Evolutionary conservation across 805 yeast species (phyloP), one percentile per base, ranked within the genome.

Genomic region (Starmerella etchellsii): DNA sequence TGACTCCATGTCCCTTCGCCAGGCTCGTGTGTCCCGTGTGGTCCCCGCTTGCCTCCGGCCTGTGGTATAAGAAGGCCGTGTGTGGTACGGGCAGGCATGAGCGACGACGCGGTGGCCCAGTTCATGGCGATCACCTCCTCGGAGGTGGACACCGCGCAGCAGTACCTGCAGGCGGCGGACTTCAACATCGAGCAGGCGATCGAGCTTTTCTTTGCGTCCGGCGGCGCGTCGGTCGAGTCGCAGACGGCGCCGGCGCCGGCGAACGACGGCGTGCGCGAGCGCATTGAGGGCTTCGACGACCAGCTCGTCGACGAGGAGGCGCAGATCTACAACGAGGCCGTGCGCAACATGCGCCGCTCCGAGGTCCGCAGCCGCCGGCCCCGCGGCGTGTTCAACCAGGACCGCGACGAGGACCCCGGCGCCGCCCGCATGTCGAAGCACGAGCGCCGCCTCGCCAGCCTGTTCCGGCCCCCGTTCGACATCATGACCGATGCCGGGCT

Each of bases 401-500:
- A 49, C 40, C 48, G 55, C 23, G 52, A 49, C 38, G 28, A 21
- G 32, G 52, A 46, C 11, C 40, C 41, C 23, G 36, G 37, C 11
- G 50, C 38, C 9, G 21, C 19, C 26, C 22, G 25, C 16, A 33
- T 44, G 34, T 34, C 53, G 27, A 35, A 43, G 25, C 54, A 50
- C 43, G 57, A 73, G 60, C 68, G 75, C 48, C 67, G 93, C 37
- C 64, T 91, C 36, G 96, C 95, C 4, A 70, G 70, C 46, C 65
- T 91, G 23, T 91, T 88, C 60, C 69, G 88, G 46, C 97, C 98
- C 0, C 99, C 99, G 0, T 88, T 83, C 64, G 96, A 88, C 51
- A 63, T 91, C 26, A 84, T 91, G 54, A 68, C 76, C 18, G 74
- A 70, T 49, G 48, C 75, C 15, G 73, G 72, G 40, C 58, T 91